phyloP scores from a whole-genome alignment of 768 basidiomycete genomes.

The Clitopilus passeckerianus region DNA sequence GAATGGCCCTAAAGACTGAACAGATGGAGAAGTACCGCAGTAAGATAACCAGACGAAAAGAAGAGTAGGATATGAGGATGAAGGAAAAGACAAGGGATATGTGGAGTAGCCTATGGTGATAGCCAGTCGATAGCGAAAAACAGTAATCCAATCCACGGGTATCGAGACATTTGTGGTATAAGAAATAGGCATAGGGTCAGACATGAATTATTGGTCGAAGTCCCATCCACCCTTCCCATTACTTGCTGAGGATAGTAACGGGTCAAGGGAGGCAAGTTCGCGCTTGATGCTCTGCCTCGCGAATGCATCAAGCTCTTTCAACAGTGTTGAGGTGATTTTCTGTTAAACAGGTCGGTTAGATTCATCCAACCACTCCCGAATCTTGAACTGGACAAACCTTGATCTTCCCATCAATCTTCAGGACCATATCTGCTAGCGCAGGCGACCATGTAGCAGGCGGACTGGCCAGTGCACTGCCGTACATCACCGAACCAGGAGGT shows the following conservation, averaged over 20 bases:
- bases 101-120: neutral
- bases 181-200: neutral
- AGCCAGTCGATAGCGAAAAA: neutral
- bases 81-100: neutral
- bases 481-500: constrained; percentile 19
- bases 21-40: neutral
- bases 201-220: constrained; percentile 18
- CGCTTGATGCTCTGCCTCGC: constrained; percentile 79
- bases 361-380: neutral
- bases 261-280: constrained; percentile 79
- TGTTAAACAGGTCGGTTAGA: constrained; percentile 20
- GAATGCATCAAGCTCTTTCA: constrained; percentile 83
- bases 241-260: constrained; percentile 39
- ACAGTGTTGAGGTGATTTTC: constrained; percentile 78
- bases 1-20: neutral
- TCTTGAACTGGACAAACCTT: constrained; percentile 48
- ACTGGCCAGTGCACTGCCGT: constrained; percentile 24
- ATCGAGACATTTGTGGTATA: neutral
- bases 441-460: constrained; percentile 59
- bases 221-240: constrained; percentile 24
- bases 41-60: neutral
- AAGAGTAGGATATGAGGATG: neutral
- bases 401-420: constrained; percentile 80
- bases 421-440: constrained; percentile 62
- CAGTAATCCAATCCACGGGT: neutral